A percentile compares a stretch with the other conserved stretches of the same genome.
Conservation (phyloP, 768 basidiomycete species). For the Crepidotus variabilis region DNA sequence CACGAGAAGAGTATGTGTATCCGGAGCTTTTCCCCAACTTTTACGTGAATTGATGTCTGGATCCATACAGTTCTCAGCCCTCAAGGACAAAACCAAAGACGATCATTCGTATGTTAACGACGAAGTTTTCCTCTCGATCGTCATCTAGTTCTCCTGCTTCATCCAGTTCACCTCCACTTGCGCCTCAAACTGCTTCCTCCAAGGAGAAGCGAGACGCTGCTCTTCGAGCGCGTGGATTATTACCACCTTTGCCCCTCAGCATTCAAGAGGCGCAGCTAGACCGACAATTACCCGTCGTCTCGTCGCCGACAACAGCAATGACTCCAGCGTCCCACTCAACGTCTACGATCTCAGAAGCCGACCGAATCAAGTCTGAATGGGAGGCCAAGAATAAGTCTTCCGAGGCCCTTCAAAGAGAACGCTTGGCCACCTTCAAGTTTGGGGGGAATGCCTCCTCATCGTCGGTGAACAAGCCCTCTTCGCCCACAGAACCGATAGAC, state of each 20-base stretch:
- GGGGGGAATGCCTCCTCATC: conserved; percentile 20
- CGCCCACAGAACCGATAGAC: background rate
- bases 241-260: conserved; percentile 47
- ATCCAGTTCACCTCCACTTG: conserved; percentile 13
- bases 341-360: conserved; percentile 37
- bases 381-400: conserved; percentile 32
- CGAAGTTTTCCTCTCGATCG: conserved; percentile 21
- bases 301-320: conserved; percentile 5
- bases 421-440: conserved; percentile 33
- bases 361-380: conserved; percentile 53
- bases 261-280: conserved; percentile 35
- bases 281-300: conserved; percentile 32
- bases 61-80: conserved; percentile 7
- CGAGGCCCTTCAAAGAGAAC: conserved; percentile 20
- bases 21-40: background rate
- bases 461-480: background rate
- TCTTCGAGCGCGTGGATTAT: conserved; percentile 55
- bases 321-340: conserved; percentile 10
- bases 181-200: conserved; percentile 20
- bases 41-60: background rate
- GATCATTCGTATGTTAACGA: conserved; percentile 29
- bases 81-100: conserved; percentile 25
- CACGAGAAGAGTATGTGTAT: background rate
- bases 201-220: conserved; percentile 49
- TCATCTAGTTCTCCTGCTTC: background rate